A percentile compares a stretch with the other conserved stretches of the same genome.
Conservation (phyloP, 1,139 yeast species). For the Pichia cactophila region DNA sequence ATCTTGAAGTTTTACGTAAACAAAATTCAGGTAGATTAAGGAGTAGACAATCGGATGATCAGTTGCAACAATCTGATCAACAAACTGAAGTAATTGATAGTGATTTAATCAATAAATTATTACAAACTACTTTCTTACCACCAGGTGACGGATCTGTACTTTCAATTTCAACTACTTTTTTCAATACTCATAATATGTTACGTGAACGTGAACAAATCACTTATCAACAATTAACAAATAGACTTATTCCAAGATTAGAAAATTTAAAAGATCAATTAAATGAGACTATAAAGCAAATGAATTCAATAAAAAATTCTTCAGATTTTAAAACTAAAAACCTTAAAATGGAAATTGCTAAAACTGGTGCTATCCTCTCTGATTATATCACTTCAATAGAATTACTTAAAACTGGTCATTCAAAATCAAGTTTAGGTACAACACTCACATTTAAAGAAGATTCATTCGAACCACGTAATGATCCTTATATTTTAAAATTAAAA, state of each 20-base stretch:
- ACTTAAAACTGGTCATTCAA: conserved; percentile 27
- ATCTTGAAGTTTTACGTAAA: conserved; percentile 47
- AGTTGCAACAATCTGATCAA: conserved; percentile 17
- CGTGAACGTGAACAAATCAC: conserved; percentile 40
- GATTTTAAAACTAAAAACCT: conserved; percentile 46
- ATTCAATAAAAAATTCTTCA: conserved; percentile 37
- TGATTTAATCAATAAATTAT: conserved; percentile 13
- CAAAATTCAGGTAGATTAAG: conserved; percentile 30
- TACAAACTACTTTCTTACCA: conserved; percentile 42
- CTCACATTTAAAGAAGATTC: conserved; percentile 15
- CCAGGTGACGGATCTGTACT: conserved; percentile 45
- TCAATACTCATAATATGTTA: conserved; percentile 38
- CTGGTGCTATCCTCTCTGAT: conserved; percentile 43
- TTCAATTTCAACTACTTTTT: conserved; percentile 40
- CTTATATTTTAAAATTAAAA: conserved; percentile 56
- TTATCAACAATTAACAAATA: conserved; percentile 49
- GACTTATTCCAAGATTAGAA: conserved; percentile 61
- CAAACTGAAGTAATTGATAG: conserved; percentile 3
- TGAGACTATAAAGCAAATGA: conserved; percentile 60
- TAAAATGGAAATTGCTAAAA: conserved; percentile 45
- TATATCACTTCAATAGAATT: conserved; percentile 36
- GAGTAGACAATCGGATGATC: conserved; percentile 14
- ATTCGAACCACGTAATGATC: conserved; percentile 41
- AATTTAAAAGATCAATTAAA: conserved; percentile 60
- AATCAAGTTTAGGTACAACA: conserved; percentile 26